These are phyloP conservation scores for Exobasidium cylindrosporum DNA, from an alignment of 1,284 basidiomycete species.

Conservation along the genomic window DNA sequence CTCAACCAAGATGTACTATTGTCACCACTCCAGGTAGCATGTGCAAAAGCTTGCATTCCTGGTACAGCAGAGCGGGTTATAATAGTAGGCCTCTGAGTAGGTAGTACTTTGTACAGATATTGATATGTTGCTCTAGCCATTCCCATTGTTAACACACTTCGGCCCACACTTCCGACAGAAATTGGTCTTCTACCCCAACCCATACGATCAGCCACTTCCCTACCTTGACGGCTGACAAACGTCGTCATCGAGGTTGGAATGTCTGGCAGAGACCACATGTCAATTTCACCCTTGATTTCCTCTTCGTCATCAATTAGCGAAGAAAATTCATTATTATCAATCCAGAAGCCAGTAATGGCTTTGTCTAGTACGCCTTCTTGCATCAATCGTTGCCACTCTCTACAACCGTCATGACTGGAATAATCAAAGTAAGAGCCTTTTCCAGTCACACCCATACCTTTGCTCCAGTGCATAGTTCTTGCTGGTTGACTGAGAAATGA, in stretches of 20 bases:
- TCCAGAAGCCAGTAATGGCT: conserved; percentile 29
- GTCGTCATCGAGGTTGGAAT: neutral
- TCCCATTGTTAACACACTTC: conserved; percentile 25
- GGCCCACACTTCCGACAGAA: conserved; percentile 19
- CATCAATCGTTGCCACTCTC: conserved; percentile 21
- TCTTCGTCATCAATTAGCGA: conserved; percentile 29
- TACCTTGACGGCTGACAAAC: neutral
- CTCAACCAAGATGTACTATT: conserved; percentile 28
- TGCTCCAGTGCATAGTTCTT: conserved; percentile 20
- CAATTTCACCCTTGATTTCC: conserved; percentile 17
- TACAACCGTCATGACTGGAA: conserved; percentile 8
- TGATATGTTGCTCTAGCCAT: conserved; percentile 26
- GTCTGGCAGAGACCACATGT: conserved; percentile 15
- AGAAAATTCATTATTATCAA: conserved; percentile 35
- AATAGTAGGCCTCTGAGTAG: conserved; percentile 20
- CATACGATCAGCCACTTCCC: neutral
- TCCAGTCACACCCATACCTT: conserved; percentile 19
- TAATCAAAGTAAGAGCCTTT: conserved; percentile 22
- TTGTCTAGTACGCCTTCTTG: conserved; percentile 18
- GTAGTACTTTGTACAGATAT: conserved; percentile 3
- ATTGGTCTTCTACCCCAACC: conserved; percentile 12
- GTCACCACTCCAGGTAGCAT: conserved; percentile 30
- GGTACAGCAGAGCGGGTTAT: conserved; percentile 27
- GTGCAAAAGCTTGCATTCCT: conserved; percentile 28
- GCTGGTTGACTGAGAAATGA: neutral